Evolutionary conservation across 1,284 basidiomycete species (phyloP).

Genomic region (Apiotrichum mycotoxinovorans): DNA sequence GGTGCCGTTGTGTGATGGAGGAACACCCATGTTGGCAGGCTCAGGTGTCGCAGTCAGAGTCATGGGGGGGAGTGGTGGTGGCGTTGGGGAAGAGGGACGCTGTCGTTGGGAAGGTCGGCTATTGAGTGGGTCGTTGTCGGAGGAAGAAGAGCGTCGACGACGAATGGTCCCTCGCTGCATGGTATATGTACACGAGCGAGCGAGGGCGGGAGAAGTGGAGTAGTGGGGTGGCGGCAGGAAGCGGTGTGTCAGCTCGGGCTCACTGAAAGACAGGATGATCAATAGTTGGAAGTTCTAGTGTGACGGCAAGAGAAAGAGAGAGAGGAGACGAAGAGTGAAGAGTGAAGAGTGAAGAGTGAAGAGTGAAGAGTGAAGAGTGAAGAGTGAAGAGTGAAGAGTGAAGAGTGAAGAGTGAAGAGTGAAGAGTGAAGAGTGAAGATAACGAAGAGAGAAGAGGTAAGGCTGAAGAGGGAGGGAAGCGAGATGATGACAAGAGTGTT

Average conservation of each 20-base stretch:
- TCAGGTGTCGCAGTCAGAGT: neutral
- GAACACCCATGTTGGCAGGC: conserved; percentile 12
- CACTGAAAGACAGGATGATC: neutral
- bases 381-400: no score
- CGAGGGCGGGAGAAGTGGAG: conserved; percentile 5
- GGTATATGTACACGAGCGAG: conserved; percentile 1
- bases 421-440: no score
- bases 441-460: no score
- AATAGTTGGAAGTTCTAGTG: conserved; percentile 1
- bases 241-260: conserved; percentile 5
- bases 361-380: no score
- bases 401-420: no score
- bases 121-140: conserved; percentile 2
- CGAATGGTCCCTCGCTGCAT: conserved; percentile 22
- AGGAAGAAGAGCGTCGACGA: conserved; percentile 11
- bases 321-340: neutral
- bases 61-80: neutral
- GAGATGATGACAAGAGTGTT: no score
- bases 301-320: neutral
- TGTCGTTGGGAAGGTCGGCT: neutral
- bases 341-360: no score
- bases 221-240: neutral
- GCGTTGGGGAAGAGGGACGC: neutral
- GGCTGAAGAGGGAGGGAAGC: no score
- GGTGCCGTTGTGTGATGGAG: conserved; percentile 5